Evolutionary conservation across 129 eudicot genomes (phyloP).

Genomic region (Mikania micrantha): DNA sequence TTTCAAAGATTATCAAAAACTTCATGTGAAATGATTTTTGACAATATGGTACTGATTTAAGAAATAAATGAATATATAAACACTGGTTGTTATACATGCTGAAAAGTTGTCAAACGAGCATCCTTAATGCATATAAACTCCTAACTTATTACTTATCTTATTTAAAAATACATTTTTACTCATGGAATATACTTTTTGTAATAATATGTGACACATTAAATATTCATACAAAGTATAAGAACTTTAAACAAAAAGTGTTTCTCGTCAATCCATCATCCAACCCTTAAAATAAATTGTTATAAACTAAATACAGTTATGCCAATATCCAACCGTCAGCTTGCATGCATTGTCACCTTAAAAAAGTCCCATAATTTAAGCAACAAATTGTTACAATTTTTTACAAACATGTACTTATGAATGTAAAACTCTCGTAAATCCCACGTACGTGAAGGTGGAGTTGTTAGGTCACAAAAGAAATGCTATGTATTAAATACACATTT

Average conservation of each 20-base stretch:
- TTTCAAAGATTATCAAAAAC: no score
- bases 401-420: not conserved
- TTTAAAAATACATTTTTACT: not conserved
- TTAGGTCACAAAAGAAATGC: no score
- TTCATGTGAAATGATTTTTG: no score
- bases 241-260: not conserved
- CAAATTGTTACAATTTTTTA: not conserved
- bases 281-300: not conserved
- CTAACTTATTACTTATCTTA: not conserved
- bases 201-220: not conserved
- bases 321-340: not conserved
- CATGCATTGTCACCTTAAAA: not conserved
- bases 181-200: not conserved
- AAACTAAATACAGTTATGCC: not conserved
- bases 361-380: not conserved
- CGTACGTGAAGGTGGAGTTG: no score
- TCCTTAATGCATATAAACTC: not conserved
- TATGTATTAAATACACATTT: no score
- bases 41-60: not conserved
- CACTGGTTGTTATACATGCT: not conserved
- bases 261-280: not conserved
- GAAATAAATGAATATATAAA: not conserved
- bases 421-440: no score
- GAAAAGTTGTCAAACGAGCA: not conserved
- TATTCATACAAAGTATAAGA: not conserved